Base-by-base conservation (phyloP, 345 rosid genomes). In the Citrus reticulata region DNA sequence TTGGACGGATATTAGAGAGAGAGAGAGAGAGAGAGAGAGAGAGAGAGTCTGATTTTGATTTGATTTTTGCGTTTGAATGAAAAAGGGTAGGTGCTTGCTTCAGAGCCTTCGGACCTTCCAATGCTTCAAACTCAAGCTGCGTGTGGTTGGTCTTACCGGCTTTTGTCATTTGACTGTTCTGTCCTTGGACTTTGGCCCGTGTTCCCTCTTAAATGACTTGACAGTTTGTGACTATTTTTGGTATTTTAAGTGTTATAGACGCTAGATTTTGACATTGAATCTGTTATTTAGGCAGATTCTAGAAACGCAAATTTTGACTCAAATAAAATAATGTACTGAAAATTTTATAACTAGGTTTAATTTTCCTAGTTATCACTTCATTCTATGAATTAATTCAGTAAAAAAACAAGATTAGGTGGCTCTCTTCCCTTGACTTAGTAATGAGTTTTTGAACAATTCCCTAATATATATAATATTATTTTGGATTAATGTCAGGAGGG, bases 61-160 rank as follows among this genome's bases (percentile, higher is more conserved):
- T 4, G 27, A 19, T 4, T 22, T 29, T 29, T 29, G 30, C 2
- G 37, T 65, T 9, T 39, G 70, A 25, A 49, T 20, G 7, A 7
- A 39, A 46, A 57, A 63, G 39, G 84, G 58, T 35, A 35, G 13
- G 49, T 60, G 49, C 17, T 4, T 32, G 20, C 58, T 54, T 54
- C 22, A 1, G 22, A 6, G 71, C 8, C 39, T 46, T 70, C 81
- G 83, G 70, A 79, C 83, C 72, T 73, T 64, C 68, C 85, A 14
- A 82, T 19, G 81, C 87, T 84, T 81, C 73, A 62, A 68, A 69
- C 35, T 29, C 70, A 68, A 76, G 79, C 82, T 25, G 27, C 3
- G 4, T 16, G 7, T 16, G n/a, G 32, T 57, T 46, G 22, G 60
- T 37, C 51, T 63, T 22, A 35, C 66, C 57, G 4, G 60, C 1